Evolutionary conservation across 768 basidiomycete genomes (phyloP), one percentile per base, ranked within the genome.

Genomic region (Trametes cingulata): DNA sequence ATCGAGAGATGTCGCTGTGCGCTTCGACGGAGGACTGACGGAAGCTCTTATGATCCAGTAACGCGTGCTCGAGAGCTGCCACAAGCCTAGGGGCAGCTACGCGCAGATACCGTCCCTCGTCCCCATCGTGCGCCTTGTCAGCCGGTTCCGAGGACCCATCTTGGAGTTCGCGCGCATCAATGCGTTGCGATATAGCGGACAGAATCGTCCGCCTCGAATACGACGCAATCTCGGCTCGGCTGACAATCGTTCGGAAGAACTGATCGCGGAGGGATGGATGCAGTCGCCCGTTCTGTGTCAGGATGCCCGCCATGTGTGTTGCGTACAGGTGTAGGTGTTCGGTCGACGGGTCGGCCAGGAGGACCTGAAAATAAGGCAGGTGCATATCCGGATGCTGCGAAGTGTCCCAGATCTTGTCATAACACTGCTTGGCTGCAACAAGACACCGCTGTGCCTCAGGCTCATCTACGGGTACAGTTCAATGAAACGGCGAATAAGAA

Each of bases 361-460:
- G 75, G 0, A 75, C 69, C 22, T 75, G 68, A 8, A 85, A 71
- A 67, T 80, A 86, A 12, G 79, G 73, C 3, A 80, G 56, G 47
- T 85, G 84, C 24, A 82, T 69, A 33, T 78, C 77, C 8, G 78
- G 73, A 39, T 75, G 72, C 25, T 66, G 59, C n/a, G 75, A 72
- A 22, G 74, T 69, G 39, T 69, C 67, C 53, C 76, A 72, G 45
- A 83, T 76, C 25, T 68, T 69, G 6, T 67, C 65, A 60, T 83
- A 84, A 43, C 80, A 77, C 0, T 48, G 56, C 6, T 73, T 76
- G 12, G 81, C 81, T 51, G 37, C 37, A 8, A 20, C 9, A 27
- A 57, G 40, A 19, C 15, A 35, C 12, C 12, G 46, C 25, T 47
- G 25, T 7, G 39, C 39, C 12, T 40, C 29, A 39, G 19, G 24